A percentile compares a stretch with the other conserved stretches of the same genome.
Evolutionary conservation across 106 monocot genomes (phyloP).

Genomic region (Dioscorea alata): DNA sequence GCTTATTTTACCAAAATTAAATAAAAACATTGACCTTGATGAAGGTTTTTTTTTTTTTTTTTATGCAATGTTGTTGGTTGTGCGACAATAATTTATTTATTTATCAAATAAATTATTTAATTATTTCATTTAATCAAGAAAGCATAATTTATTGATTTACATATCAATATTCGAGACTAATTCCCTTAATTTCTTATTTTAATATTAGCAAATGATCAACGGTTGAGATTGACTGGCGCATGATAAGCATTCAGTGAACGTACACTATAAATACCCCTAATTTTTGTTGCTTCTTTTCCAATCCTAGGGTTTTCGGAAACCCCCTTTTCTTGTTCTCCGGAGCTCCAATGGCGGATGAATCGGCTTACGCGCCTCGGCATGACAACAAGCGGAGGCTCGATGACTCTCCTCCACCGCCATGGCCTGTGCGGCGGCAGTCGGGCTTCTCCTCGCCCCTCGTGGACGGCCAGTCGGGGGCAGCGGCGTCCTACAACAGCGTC

Average conservation of each 20-base stretch:
- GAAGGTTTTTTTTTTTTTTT: too few relatives aligned
- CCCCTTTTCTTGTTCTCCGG: background rate
- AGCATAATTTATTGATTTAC: too few relatives aligned
- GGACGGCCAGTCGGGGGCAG: slow-evolving; percentile 19
- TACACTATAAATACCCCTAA: background rate
- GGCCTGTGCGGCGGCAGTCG: slow-evolving; percentile 42
- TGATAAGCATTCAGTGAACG: background rate
- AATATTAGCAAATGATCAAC: background rate
- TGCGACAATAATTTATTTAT: too few relatives aligned
- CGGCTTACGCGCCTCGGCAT: slow-evolving; percentile 30
- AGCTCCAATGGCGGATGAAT: slow-evolving; percentile 60
- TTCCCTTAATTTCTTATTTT: background rate
- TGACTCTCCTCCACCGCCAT: slow-evolving; percentile 20
- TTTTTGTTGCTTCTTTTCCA: background rate
- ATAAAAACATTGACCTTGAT: too few relatives aligned
- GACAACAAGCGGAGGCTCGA: slow-evolving; percentile 90
- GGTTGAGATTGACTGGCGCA: background rate
- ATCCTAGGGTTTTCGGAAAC: background rate
- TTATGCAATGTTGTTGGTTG: too few relatives aligned
- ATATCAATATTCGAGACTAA: background rate
- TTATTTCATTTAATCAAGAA: too few relatives aligned
- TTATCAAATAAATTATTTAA: too few relatives aligned
- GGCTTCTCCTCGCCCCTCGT: slow-evolving; percentile 62
- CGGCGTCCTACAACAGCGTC: slow-evolving; percentile 63
- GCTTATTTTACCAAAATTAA: background rate